Base-by-base conservation (phyloP, 257 asterid genomes). In the Galeopsis tetrahit region DNA sequence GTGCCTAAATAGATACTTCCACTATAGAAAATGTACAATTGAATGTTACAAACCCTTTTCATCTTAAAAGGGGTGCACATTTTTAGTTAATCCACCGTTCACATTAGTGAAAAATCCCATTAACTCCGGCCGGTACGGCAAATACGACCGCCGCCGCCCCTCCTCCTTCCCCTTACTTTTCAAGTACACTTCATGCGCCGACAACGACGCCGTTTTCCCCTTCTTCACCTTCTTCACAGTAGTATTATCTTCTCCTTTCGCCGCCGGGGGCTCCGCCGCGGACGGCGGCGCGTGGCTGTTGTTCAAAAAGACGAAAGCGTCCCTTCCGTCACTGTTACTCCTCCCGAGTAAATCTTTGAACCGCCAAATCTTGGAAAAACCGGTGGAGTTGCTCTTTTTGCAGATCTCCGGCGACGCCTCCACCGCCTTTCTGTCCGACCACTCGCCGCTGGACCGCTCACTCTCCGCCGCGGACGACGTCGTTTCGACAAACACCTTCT, bases 281-380 rank as follows among this genome's bases (percentile, higher is more conserved):
- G 75, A 35, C 49, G 82, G 55, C 42, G 73, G 36, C 67, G 72
- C 79, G 34, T 43, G 80, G 66, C 49, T 59, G 65, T 82, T 68
- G 80, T 95, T 88, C 49, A 95, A 68, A 75, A 88, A 95, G 8
- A 95, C 97, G 68, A 85, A 92, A 0, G 98, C 89, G 71, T 95
- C 98, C 63, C 95, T 83, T 4, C 99, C 99, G n/a, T 95, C 98
- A 66, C 98, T 95, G 72, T 87, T 88, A 56, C 95, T 81, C 78
- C 97, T 83, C 44, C 90, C 85, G 68, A 82, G 78, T 46, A 85
- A 75, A 2, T 90, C 89, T 53, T 75, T 81, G 60, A 87, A 80
- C 84, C 85, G 84, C 93, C 93, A 85, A 51, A 85, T 75, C 81
- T 83, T 87, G 6, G 87, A 87, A 70, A 83, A 87, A 36, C 93